Base-by-base conservation (phyloP, 2,329 filamentous ascomycete species). In the Exophiala sp. region DNA sequence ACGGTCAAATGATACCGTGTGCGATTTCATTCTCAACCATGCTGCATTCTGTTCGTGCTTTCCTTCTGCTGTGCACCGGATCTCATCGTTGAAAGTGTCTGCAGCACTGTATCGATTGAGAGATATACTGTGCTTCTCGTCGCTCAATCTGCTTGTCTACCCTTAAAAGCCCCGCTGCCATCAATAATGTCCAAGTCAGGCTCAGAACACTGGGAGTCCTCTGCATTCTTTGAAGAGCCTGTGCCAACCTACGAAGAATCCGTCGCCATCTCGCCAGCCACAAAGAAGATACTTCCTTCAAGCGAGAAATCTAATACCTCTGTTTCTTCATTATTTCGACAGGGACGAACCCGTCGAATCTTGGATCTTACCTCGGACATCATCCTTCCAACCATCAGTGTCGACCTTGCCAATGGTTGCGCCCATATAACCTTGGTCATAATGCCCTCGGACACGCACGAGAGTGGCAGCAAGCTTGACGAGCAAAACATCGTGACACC, bases 391-490 rank as follows among this genome's bases (percentile, higher is more conserved):
- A 61, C 73, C 14, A 63, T 78, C 44, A 62, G 69, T 50, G 55
- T 67, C 10, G 71, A 72, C 57, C 70, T 70, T 36, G 62, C 67
- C 9, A 69, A 70, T 32, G 74, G 73, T 24, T 69, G 76, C 36
- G 70, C 72, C 12, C 71, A 71, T 55, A 73, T 72, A 11, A 73
- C 68, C 10, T 70, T 77, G 53, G 67, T 75, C 32, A 65, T 78
- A 11, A 63, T 78, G 0, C 75, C 75, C 8, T 75, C 73, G 3
- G 71, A 75, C 54, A 67, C 72, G 8, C 49, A 59, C 7, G 16
- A 29, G 6, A 0, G 62, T 5, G 20, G 50, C 10, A 47, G 20
- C 35, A 58, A 42, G 10, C 73, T 75, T 47, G 63, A 69, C 1
- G 67, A 66, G 10, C 68, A 69, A 14, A 73, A 73, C 50, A 64